Conservation (phyloP, 139 green algal species). For the Closterium sp. region DNA sequence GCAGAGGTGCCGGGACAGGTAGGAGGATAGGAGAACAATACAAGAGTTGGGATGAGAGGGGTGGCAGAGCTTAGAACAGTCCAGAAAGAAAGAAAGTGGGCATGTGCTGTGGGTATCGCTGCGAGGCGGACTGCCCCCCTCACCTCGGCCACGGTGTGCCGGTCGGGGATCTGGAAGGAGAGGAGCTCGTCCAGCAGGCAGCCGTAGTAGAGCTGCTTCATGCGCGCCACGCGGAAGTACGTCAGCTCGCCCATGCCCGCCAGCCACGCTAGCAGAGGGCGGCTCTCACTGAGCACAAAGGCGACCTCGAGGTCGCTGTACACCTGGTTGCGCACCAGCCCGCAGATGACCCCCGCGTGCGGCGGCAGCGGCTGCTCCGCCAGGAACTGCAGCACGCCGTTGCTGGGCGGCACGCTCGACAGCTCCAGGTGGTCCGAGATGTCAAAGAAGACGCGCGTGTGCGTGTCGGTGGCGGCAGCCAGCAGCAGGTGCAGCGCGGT, state of each 20-base stretch:
- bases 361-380: slow-evolving; percentile 27
- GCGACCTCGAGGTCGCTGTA: slow-evolving; percentile 41
- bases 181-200: slow-evolving; percentile 40
- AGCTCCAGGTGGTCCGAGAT: slow-evolving; percentile 44
- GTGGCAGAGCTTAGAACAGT: too few species aligned
- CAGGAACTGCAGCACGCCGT: slow-evolving; percentile 44
- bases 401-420: slow-evolving; percentile 30
- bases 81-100: too few species aligned
- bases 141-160: slow-evolving; percentile 10
- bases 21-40: neutral
- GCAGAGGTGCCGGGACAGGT: too few species aligned
- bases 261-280: neutral
- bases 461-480: slow-evolving; percentile 13
- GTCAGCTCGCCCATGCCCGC: slow-evolving; percentile 19
- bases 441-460: slow-evolving; percentile 35
- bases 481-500: slow-evolving; percentile 32
- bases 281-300: slow-evolving; percentile 29
- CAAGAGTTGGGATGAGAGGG: neutral
- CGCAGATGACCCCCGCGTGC: slow-evolving; percentile 32
- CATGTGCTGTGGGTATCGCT: too few species aligned
- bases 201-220: slow-evolving; percentile 42
- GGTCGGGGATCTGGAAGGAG: slow-evolving; percentile 38
- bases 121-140: too few species aligned
- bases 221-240: neutral
- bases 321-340: slow-evolving; percentile 47